These are phyloP conservation scores for Phellopilus nigrolimitatus DNA, from an alignment of 1,284 basidiomycete genomes.

Conservation along the genomic window DNA sequence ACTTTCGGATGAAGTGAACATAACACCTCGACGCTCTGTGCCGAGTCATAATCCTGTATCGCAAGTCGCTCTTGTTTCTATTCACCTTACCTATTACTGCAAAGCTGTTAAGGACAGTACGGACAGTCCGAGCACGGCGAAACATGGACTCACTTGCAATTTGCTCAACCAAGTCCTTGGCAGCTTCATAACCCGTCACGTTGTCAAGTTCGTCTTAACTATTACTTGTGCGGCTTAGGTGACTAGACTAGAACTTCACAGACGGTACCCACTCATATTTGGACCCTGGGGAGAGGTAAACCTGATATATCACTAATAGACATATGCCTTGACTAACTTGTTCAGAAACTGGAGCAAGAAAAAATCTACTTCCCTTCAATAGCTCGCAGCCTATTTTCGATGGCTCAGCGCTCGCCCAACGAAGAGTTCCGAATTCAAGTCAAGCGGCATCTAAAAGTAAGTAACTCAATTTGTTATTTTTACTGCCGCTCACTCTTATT, in stretches of 20 bases:
- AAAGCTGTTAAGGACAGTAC: conserved; percentile 1
- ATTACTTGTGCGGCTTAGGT: not conserved
- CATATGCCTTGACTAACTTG: too few relatives aligned
- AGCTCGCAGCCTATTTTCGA: conserved; percentile 43
- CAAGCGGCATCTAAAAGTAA: conserved; percentile 42
- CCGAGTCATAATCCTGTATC: conserved; percentile 18
- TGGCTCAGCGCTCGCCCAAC: conserved; percentile 50
- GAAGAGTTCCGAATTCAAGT: conserved; percentile 40
- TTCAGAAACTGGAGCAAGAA: conserved; percentile 60
- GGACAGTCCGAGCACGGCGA: conserved; percentile 17
- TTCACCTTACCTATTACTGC: conserved; percentile 17
- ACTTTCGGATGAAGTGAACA: conserved; percentile 33
- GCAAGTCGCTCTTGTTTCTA: conserved; percentile 16
- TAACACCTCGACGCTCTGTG: conserved; percentile 40
- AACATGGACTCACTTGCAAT: conserved; percentile 46
- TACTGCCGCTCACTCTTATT: not conserved
- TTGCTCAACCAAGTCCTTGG: conserved; percentile 48
- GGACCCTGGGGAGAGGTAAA: conserved; percentile 62
- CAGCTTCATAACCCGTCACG: conserved; percentile 53
- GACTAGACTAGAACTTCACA: conserved; percentile 29
- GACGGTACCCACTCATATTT: conserved; percentile 71
- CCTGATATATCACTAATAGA: too few relatives aligned
- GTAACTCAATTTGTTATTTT: not conserved
- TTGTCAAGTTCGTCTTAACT: conserved; percentile 46
- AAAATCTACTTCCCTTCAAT: conserved; percentile 44